Base-by-base conservation (phyloP, 1,284 basidiomycete species). In the Sphagnurus paluster region DNA sequence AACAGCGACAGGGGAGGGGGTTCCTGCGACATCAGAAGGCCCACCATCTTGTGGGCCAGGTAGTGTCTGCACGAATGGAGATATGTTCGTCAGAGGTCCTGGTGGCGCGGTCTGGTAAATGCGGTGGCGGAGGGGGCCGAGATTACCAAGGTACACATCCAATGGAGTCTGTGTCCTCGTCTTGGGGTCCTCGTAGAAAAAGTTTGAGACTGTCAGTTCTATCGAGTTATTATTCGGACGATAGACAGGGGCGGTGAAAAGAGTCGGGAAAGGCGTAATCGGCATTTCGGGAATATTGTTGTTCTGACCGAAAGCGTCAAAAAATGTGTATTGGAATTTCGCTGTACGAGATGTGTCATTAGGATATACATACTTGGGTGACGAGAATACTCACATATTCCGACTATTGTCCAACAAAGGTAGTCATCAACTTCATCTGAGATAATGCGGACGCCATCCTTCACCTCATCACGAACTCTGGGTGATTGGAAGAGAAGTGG, bases 341-440 rank as follows among this genome's bases (percentile, higher is more conserved):
- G 90, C 89, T 91, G 34, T 13, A 38, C 23, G 24, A 52, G 35
- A 53, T 47, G 20, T 25, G 29, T 57, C 49, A 46, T 56, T 44
- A 45, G 45, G 56, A 54, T 14, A 33, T 13, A 61, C 50, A 57
- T 53, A 44, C 25, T 32, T 46, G 54, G 43, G 19, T 14, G 36
- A 46, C 28, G 42, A 42, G 42, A 8, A 60, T 50, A 80, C 92
- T 69, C 68, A 94, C 93, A 92, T 44, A 97, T 94, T 39, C 94
- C 91, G 51, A 94, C 91, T 55, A 98, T 93, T 7, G 92, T 93
- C 94, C 94, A 98, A 60, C 91, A 93, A 49, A 95, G 76, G 69
- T 91, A 93, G 62, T 98, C 94, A 60, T 96, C 92, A 10, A 97
- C 91, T 64, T 92, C 89, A 58, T 94, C 92, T 17, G 80, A 82